These are phyloP conservation scores for Lipomyces starkeyi DNA, from an alignment of 805 yeast species.

Conservation along the genomic window DNA sequence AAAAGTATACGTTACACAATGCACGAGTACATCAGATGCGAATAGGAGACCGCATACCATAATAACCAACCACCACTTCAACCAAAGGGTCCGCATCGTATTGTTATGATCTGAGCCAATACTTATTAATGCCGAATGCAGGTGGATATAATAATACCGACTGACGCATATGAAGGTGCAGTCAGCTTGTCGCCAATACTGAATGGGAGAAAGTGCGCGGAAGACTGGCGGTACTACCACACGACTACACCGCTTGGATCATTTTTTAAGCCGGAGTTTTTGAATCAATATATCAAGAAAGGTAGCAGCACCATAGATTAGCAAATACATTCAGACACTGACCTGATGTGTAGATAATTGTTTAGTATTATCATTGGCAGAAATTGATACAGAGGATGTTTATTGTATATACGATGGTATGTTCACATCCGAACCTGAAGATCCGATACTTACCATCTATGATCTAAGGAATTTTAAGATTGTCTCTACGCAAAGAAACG, in stretches of 20 bases:
- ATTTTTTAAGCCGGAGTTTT: slow-evolving; percentile 27
- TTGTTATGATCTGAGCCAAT: not conserved
- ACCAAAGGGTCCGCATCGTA: slow-evolving; percentile 20
- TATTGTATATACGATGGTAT: slow-evolving; percentile 34
- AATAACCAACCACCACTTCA: slow-evolving; percentile 31
- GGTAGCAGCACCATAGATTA: slow-evolving; percentile 4
- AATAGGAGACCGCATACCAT: slow-evolving; percentile 18
- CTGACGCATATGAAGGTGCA: slow-evolving; percentile 13
- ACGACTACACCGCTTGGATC: slow-evolving; percentile 23
- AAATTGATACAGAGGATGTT: slow-evolving; percentile 32
- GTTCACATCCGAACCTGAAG: not conserved
- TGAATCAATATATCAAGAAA: slow-evolving; percentile 29
- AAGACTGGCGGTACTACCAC: slow-evolving; percentile 28
- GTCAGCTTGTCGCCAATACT: slow-evolving; percentile 13
- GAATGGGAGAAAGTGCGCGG: slow-evolving; percentile 13
- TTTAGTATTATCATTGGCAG: slow-evolving; percentile 26
- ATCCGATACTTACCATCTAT: not conserved
- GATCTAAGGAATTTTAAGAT: slow-evolving; percentile 21
- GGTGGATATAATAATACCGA: slow-evolving; percentile 26
- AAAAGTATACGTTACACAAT: slow-evolving; percentile 31
- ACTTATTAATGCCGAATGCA: not conserved
- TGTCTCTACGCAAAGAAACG: slow-evolving; percentile 24
- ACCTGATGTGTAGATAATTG: slow-evolving; percentile 27
- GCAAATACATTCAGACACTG: not conserved
- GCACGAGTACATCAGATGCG: not conserved